Conservation (phyloP, 352 stramenopile genomes). For the Phytophthora quininea region DNA sequence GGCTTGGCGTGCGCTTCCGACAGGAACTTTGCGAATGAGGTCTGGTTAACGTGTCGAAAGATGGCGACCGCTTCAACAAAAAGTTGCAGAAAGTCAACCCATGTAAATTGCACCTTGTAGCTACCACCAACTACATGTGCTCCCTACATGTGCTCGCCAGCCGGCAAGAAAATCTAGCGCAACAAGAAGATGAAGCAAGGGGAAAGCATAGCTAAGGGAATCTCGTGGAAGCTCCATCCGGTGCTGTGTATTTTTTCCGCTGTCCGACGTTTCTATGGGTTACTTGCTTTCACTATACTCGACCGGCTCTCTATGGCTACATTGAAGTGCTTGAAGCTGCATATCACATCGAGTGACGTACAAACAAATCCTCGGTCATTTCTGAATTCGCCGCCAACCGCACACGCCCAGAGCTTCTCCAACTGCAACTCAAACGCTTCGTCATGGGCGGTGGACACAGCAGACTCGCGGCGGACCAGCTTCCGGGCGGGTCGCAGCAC, state of each 20-base stretch:
- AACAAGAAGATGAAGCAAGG: background rate
- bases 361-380: background rate
- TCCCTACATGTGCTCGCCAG: too few species aligned
- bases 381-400: background rate
- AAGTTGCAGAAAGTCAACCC: background rate
- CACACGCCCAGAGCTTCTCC: background rate
- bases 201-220: background rate
- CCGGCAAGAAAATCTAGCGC: background rate
- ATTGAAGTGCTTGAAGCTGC: background rate
- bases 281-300: background rate
- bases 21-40: background rate
- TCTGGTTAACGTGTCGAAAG: background rate
- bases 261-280: background rate
- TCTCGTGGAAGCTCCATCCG: background rate
- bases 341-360: background rate
- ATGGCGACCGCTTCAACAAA: background rate
- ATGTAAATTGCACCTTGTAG: background rate
- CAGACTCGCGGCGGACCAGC: slow-evolving; percentile 30
- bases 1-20: background rate
- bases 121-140: too few species aligned
- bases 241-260: background rate
- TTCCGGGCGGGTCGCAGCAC: slow-evolving; percentile 60
- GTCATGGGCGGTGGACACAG: background rate
- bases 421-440: background rate
- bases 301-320: background rate